These are phyloP conservation scores for Alternaria panax DNA, from an alignment of 2,329 filamentous ascomycete species.

Conservation along the genomic window DNA sequence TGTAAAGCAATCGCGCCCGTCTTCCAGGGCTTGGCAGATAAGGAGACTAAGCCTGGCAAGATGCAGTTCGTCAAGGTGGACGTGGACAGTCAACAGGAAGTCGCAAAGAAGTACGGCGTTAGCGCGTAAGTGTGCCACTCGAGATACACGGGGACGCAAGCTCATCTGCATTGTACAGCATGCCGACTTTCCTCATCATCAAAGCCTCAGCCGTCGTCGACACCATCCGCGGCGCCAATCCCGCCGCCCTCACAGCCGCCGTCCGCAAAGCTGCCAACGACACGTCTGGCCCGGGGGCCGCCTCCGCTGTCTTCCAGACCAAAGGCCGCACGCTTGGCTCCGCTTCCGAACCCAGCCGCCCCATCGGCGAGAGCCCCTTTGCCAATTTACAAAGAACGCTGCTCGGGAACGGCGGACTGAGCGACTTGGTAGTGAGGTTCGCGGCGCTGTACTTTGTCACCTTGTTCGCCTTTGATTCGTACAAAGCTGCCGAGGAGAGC, in stretches of 20 bases:
- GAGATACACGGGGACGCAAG: background rate
- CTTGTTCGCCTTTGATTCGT: constrained; percentile 56
- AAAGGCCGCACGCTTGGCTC: constrained; percentile 55
- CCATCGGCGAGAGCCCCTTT: constrained; percentile 34
- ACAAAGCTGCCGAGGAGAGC: constrained; percentile 54
- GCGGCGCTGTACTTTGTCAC: constrained; percentile 56
- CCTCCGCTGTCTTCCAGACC: constrained; percentile 48
- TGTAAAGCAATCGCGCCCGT: constrained; percentile 63
- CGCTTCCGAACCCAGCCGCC: constrained; percentile 31
- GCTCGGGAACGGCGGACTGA: constrained; percentile 45
- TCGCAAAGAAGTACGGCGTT: constrained; percentile 60
- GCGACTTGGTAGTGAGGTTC: constrained; percentile 54
- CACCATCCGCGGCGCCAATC: constrained; percentile 58
- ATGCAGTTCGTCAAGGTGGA: constrained; percentile 64
- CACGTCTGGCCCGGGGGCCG: constrained; percentile 45
- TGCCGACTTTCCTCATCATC: constrained; percentile 60
- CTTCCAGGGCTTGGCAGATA: constrained; percentile 60
- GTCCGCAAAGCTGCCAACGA: constrained; percentile 55
- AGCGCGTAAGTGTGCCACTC: constrained; percentile 49
- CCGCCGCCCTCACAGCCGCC: constrained; percentile 56
- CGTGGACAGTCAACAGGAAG: constrained; percentile 60
- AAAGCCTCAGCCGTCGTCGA: constrained; percentile 54
- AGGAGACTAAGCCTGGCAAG: constrained; percentile 56
- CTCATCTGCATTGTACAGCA: constrained; percentile 32
- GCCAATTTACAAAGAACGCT: constrained; percentile 37